Conservation (phyloP, 2,329 filamentous ascomycete species). For the Trichoderma sp. region DNA sequence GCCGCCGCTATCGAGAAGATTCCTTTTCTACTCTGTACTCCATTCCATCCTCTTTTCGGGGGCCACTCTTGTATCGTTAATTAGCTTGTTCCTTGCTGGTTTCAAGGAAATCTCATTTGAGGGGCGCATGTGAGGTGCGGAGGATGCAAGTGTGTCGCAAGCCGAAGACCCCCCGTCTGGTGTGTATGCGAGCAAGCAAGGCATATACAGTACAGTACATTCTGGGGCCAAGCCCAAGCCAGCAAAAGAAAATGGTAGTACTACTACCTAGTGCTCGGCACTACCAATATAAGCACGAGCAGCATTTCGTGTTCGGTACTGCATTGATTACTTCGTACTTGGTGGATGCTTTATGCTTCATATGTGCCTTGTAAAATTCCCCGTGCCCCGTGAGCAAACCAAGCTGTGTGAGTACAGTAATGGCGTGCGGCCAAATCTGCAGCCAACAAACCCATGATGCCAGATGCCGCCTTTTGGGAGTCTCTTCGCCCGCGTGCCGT, state of each 20-base stretch:
- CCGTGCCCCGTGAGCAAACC: neutral
- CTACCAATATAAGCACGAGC: neutral
- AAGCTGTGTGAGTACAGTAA: neutral
- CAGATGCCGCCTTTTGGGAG: neutral
- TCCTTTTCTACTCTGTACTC: neutral
- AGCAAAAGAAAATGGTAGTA: neutral
- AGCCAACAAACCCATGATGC: neutral
- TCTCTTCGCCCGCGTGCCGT: neutral
- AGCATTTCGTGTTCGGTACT: constrained; percentile 2
- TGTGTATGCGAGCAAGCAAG: neutral
- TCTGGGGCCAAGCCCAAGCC: neutral
- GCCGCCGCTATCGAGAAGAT: neutral
- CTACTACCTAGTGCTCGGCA: neutral
- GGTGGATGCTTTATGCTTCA: neutral
- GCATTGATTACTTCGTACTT: neutral
- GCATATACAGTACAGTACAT: neutral
- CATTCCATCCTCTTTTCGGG: neutral
- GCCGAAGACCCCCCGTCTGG: neutral
- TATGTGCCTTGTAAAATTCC: neutral
- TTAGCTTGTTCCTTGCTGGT: neutral
- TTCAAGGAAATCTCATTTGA: constrained; percentile 12
- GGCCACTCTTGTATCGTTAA: neutral
- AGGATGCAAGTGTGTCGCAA: constrained; percentile 10
- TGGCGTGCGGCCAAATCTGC: neutral
- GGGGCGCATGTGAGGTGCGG: constrained; percentile 5